Evolutionary conservation across 1,139 yeast genomes (phyloP).

Genomic region (Eremothecium coryli): DNA sequence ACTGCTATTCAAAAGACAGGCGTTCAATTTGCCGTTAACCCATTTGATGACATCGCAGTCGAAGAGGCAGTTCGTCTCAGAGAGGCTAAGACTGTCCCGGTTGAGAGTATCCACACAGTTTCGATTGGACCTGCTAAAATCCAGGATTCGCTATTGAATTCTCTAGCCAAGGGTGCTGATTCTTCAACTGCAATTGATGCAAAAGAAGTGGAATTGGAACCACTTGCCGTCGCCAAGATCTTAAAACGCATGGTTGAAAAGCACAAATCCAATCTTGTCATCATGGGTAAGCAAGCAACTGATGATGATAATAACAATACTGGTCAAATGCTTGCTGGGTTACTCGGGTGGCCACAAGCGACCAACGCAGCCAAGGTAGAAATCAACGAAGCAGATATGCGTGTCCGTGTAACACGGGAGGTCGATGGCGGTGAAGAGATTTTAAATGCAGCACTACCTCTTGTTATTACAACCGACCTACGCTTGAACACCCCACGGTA

Average conservation of each 20-base stretch:
- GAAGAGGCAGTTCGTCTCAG: conserved; percentile 84
- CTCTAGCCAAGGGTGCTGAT: conserved; percentile 93
- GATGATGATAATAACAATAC: conserved; percentile 94
- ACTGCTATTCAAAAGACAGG: conserved; percentile 87
- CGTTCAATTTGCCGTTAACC: conserved; percentile 87
- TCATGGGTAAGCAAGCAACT: conserved; percentile 92
- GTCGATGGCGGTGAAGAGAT: conserved; percentile 93
- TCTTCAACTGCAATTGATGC: conserved; percentile 73
- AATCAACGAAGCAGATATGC: conserved; percentile 39
- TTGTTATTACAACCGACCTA: conserved; percentile 84
- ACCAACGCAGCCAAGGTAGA: conserved; percentile 89
- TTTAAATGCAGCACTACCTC: conserved; percentile 66
- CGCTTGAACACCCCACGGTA: conserved; percentile 92
- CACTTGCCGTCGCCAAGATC: conserved; percentile 83
- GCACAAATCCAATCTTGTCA: conserved; percentile 64
- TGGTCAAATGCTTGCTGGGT: conserved; percentile 95
- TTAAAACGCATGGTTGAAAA: conserved; percentile 64
- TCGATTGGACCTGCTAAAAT: conserved; percentile 84
- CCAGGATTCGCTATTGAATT: conserved; percentile 79
- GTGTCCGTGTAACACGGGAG: conserved; percentile 76
- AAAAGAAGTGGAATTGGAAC: conserved; percentile 67
- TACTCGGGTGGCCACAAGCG: conserved; percentile 95
- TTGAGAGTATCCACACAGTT: conserved; percentile 81
- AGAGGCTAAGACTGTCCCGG: conserved; percentile 59
- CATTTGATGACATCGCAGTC: conserved; percentile 92